Evolutionary conservation across 371 early-diverging fungal species (phyloP).

Genomic region (Mucor piriformis): DNA sequence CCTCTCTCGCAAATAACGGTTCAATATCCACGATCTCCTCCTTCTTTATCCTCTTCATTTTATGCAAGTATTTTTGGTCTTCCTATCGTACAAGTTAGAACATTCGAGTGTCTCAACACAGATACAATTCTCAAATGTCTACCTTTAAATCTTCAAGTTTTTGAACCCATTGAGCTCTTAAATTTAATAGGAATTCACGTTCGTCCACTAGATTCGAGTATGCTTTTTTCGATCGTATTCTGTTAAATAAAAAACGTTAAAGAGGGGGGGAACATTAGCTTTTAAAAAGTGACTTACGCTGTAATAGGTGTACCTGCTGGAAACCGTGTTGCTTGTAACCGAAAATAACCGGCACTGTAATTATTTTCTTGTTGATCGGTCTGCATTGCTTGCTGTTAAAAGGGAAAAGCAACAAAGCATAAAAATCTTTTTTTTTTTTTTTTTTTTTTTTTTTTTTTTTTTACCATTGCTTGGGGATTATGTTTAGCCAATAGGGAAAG

Average conservation of each 20-base stretch:
- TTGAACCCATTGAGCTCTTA: constrained; percentile 10
- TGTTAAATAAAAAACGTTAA: not conserved
- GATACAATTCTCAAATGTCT: not conserved
- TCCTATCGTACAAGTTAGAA: constrained; percentile 13
- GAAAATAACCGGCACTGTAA: constrained; percentile 1
- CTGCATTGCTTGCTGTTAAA: not conserved
- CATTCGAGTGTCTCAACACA: no score
- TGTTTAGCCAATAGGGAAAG: no score
- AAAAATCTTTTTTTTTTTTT: no score
- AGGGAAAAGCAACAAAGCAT: no score
- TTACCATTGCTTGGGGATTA: no score
- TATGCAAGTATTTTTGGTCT: constrained; percentile 9
- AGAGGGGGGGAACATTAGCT: no score
- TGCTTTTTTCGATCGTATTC: constrained; percentile 6
- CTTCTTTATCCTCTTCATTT: constrained; percentile 13
- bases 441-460: no score
- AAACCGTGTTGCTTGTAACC: constrained; percentile 4
- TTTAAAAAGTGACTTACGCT: not conserved
- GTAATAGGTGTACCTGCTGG: constrained; percentile 8
- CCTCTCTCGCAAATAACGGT: constrained; percentile 9
- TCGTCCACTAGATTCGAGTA: constrained; percentile 16
- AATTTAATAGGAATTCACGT: constrained; percentile 6
- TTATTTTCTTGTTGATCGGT: not conserved
- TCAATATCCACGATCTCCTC: not conserved
- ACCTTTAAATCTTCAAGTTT: constrained; percentile 14